A percentile compares a stretch with the other conserved stretches of the same genome.
Evolutionary conservation across 2,329 filamentous ascomycete species (phyloP).

Genomic region (Niveomyces coronatus): DNA sequence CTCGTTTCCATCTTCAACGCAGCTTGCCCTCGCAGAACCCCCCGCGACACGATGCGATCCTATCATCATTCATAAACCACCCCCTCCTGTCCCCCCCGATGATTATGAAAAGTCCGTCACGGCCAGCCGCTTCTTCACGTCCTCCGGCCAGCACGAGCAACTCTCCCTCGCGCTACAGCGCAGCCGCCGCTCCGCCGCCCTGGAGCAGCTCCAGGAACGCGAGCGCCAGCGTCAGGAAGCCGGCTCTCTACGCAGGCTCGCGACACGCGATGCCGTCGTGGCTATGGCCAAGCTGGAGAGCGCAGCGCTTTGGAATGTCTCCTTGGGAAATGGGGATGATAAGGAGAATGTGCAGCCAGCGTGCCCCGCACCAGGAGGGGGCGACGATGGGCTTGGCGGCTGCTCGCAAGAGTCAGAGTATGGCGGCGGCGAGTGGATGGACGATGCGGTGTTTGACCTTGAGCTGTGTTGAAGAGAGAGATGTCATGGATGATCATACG

Average conservation of each 20-base stretch:
- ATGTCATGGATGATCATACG: neutral
- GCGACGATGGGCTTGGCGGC: constrained; percentile 9
- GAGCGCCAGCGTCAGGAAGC: constrained; percentile 17
- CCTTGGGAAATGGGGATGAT: neutral
- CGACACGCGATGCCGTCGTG: neutral
- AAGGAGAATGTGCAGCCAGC: constrained; percentile 7
- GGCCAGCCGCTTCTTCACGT: constrained; percentile 26
- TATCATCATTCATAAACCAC: neutral
- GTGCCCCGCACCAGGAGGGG: neutral
- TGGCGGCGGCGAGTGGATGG: constrained; percentile 28
- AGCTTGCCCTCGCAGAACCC: neutral
- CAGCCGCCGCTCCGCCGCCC: constrained; percentile 24
- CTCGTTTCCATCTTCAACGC: constrained; percentile 5
- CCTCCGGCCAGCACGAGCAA: constrained; percentile 25
- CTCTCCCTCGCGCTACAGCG: constrained; percentile 24
- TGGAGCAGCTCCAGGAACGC: constrained; percentile 19
- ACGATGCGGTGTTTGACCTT: constrained; percentile 23
- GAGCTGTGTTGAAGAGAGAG: constrained; percentile 2
- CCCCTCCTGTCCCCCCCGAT: neutral
- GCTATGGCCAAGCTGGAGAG: neutral
- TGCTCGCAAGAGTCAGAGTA: constrained; percentile 28
- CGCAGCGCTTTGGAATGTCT: neutral
- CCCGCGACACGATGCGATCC: neutral
- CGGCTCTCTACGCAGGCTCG: neutral
- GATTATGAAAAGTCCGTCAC: neutral